These are phyloP conservation scores for Claviceps humidiphila DNA, from an alignment of 2,329 filamentous ascomycete genomes.

Conservation along the genomic window DNA sequence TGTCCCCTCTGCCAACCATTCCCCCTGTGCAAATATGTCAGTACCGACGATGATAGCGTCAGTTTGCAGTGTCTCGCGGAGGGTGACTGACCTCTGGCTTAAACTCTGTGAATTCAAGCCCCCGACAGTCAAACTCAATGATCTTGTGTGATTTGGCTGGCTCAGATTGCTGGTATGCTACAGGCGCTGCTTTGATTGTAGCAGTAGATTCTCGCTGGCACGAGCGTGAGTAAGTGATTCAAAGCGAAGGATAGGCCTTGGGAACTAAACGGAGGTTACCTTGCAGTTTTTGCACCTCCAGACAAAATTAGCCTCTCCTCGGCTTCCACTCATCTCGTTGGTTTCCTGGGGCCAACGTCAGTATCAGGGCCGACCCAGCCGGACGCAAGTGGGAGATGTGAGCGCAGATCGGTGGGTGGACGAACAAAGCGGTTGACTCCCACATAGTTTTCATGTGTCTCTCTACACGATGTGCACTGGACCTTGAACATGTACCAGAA, in stretches of 20 bases:
- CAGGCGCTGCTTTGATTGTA: constrained; percentile 62
- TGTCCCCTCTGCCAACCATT: constrained; percentile 73
- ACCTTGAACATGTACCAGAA: constrained; percentile 99
- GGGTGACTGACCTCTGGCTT: constrained; percentile 59
- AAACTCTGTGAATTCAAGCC: constrained; percentile 84
- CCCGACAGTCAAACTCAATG: constrained; percentile 85
- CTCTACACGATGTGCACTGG: constrained; percentile 93
- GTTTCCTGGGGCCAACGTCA: constrained; percentile 46
- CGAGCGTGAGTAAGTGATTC: not conserved
- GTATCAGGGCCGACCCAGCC: not conserved
- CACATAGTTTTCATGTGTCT: constrained; percentile 77
- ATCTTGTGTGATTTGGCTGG: constrained; percentile 67
- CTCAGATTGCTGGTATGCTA: constrained; percentile 55
- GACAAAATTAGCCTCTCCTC: constrained; percentile 97
- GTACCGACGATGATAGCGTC: not conserved
- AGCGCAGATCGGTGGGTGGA: constrained; percentile 6
- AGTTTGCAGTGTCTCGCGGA: not conserved
- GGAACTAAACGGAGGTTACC: constrained; percentile 32
- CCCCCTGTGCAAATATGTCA: constrained; percentile 48
- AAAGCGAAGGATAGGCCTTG: not conserved
- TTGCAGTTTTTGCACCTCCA: constrained; percentile 99
- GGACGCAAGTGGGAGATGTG: not conserved
- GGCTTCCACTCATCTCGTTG: constrained; percentile 83
- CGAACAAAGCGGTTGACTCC: constrained; percentile 79
- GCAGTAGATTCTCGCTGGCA: constrained; percentile 70